Evolutionary conservation across 2,329 filamentous ascomycete species (phyloP).

Genomic region (Trichoderma hamatum): DNA sequence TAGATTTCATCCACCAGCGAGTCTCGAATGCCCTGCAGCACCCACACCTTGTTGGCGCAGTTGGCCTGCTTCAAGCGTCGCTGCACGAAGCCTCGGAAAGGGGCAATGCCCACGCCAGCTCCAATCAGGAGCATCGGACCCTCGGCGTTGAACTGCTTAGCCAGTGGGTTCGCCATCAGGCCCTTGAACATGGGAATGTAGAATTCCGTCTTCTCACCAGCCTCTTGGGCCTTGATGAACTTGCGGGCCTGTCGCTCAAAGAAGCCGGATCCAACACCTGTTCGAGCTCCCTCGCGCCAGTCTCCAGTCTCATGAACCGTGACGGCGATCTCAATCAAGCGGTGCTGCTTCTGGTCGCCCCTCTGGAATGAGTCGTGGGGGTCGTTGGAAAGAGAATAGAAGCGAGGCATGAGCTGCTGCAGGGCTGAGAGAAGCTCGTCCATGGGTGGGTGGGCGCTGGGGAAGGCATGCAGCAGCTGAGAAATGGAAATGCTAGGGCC

Average conservation of each 20-base stretch:
- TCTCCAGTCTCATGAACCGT: constrained; percentile 86
- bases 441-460: constrained; percentile 85
- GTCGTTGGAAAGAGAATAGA: constrained; percentile 97
- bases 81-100: constrained; percentile 97
- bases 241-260: constrained; percentile 81
- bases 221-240: constrained; percentile 68
- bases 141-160: constrained; percentile 86
- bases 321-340: constrained; percentile 93
- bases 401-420: constrained; percentile 91
- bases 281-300: constrained; percentile 72
- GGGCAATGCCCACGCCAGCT: constrained; percentile 93
- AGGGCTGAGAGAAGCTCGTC: constrained; percentile 79
- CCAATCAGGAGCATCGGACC: constrained; percentile 98
- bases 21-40: constrained; percentile 92
- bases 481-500: constrained; percentile 82
- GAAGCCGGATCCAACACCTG: constrained; percentile 89
- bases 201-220: constrained; percentile 64
- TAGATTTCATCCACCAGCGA: constrained; percentile 94
- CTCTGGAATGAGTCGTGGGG: constrained; percentile 75
- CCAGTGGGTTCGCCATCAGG: constrained; percentile 94
- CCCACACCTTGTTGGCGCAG: constrained; percentile 97
- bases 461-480: constrained; percentile 89
- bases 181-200: constrained; percentile 97
- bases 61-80: constrained; percentile 91
- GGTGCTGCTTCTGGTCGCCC: constrained; percentile 70